These are phyloP conservation scores for Citrus medica DNA, from an alignment of 345 rosid genomes.

Conservation along the genomic window DNA sequence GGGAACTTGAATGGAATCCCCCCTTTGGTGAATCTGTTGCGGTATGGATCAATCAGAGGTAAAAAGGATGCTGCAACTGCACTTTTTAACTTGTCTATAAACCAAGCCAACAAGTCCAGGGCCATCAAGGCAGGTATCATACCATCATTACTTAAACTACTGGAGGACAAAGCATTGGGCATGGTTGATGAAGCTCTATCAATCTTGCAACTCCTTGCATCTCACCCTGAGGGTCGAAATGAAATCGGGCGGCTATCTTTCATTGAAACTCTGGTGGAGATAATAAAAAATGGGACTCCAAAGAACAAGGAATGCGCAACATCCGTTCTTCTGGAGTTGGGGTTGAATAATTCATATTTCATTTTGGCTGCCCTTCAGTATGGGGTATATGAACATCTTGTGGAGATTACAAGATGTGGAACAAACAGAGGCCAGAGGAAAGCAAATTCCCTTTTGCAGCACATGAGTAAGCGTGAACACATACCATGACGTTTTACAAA, in stretches of 20 bases:
- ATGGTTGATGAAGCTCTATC: slow-evolving; percentile 70
- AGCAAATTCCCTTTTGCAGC: slow-evolving; percentile 56
- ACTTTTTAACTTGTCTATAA: slow-evolving; percentile 52
- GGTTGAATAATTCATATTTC: slow-evolving; percentile 36
- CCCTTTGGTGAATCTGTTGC: slow-evolving; percentile 49
- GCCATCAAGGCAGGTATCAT: slow-evolving; percentile 55
- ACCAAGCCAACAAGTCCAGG: slow-evolving; percentile 51
- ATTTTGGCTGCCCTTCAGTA: slow-evolving; percentile 48
- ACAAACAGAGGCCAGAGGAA: slow-evolving; percentile 60
- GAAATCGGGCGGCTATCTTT: slow-evolving; percentile 39
- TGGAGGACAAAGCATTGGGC: slow-evolving; percentile 42
- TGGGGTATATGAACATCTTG: slow-evolving; percentile 51
- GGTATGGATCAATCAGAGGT: slow-evolving; percentile 50
- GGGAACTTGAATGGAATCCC: slow-evolving; percentile 51
- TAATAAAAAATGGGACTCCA: slow-evolving; percentile 47
- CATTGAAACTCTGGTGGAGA: slow-evolving; percentile 46
- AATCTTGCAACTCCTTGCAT: slow-evolving; percentile 47
- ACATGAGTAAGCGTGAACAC: slow-evolving; percentile 59
- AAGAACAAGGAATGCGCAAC: slow-evolving; percentile 66
- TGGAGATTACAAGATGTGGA: slow-evolving; percentile 43
- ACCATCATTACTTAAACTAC: slow-evolving; percentile 40
- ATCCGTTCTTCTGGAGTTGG: slow-evolving; percentile 53
- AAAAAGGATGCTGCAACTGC: slow-evolving; percentile 75
- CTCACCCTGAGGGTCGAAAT: slow-evolving; percentile 39
- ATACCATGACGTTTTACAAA: slow-evolving; percentile 26